phyloP scores from a whole-genome alignment of 1,284 basidiomycete species.

The Anthracocystis setariae region DNA sequence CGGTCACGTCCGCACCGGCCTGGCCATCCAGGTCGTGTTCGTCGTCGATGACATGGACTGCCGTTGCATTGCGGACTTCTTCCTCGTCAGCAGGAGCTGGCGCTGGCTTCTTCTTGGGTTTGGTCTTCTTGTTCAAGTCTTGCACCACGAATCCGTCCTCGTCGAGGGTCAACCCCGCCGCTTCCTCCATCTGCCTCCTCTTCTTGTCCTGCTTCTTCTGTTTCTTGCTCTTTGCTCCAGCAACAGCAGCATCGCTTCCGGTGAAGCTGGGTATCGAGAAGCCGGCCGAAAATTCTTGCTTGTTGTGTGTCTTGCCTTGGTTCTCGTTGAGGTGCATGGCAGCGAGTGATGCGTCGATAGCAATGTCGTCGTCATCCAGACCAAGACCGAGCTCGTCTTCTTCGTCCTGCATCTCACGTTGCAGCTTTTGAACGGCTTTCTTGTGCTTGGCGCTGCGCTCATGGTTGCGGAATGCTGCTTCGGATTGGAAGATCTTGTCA shows the following conservation, averaged over 20 bases:
- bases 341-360: constrained; percentile 31
- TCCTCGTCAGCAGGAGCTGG: constrained; percentile 1
- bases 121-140: constrained; percentile 37
- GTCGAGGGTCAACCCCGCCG: constrained; percentile 28
- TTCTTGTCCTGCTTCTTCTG: constrained; percentile 57
- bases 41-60: constrained; percentile 30
- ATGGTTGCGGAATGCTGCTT: constrained; percentile 94
- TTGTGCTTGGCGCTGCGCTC: constrained; percentile 95
- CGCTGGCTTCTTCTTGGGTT: constrained; percentile 6
- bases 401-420: constrained; percentile 80
- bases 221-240: constrained; percentile 52
- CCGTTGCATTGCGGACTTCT: not conserved
- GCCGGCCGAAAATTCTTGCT: constrained; percentile 33
- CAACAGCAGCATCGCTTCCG: not conserved
- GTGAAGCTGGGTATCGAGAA: constrained; percentile 40
- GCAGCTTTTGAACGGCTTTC: constrained; percentile 73
- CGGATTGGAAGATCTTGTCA: constrained; percentile 86
- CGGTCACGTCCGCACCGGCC: constrained; percentile 13
- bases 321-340: constrained; percentile 24
- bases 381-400: constrained; percentile 74
- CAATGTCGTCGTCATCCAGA: constrained; percentile 30
- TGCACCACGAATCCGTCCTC: constrained; percentile 49
- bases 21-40: constrained; percentile 5
- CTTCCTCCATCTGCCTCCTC: constrained; percentile 46
- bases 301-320: constrained; percentile 9